phyloP scores from a whole-genome alignment of 106 monocot genomes.

The Agapanthus africanus region DNA sequence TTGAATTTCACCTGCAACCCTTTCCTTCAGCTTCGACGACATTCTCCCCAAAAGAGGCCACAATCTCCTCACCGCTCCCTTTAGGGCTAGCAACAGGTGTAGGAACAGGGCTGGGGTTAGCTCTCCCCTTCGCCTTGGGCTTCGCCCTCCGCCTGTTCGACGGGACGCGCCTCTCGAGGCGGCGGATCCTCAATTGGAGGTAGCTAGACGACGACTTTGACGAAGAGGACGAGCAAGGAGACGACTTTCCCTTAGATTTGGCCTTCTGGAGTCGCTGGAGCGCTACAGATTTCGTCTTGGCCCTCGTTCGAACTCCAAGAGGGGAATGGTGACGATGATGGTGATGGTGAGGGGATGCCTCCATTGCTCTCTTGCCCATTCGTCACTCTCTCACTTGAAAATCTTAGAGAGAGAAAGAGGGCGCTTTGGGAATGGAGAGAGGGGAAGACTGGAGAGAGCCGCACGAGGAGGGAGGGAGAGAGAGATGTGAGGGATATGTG shows the following conservation, averaged over 20 bases:
- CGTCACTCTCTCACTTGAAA: not conserved
- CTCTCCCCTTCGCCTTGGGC: not conserved
- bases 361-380: slow-evolving; percentile 57
- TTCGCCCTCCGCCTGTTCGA: not conserved
- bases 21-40: slow-evolving; percentile 28
- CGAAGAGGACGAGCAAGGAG: slow-evolving; percentile 2
- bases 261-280: slow-evolving; percentile 26
- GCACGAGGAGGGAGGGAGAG: too few relatives aligned
- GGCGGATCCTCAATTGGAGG: slow-evolving; percentile 44
- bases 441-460: not conserved
- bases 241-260: not conserved
- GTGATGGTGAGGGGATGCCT: too few relatives aligned
- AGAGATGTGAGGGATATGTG: too few relatives aligned
- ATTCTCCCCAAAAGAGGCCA: slow-evolving; percentile 47
- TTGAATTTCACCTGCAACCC: slow-evolving; percentile 21
- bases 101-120: not conserved
- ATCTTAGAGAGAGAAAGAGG: not conserved
- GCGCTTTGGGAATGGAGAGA: slow-evolving; percentile 2
- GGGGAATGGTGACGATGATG: slow-evolving; percentile 9
- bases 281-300: slow-evolving; percentile 28
- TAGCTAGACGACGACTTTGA: slow-evolving; percentile 12
- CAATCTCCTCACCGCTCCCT: slow-evolving; percentile 2
- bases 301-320: slow-evolving; percentile 40
- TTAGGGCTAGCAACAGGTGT: not conserved
- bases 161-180: slow-evolving; percentile 27